Percentiles rank a stretch among this genome's conserved stretches.
phyloP scores from a whole-genome alignment of 164 flowering plant genomes.

The Nymphaea colorata region DNA sequence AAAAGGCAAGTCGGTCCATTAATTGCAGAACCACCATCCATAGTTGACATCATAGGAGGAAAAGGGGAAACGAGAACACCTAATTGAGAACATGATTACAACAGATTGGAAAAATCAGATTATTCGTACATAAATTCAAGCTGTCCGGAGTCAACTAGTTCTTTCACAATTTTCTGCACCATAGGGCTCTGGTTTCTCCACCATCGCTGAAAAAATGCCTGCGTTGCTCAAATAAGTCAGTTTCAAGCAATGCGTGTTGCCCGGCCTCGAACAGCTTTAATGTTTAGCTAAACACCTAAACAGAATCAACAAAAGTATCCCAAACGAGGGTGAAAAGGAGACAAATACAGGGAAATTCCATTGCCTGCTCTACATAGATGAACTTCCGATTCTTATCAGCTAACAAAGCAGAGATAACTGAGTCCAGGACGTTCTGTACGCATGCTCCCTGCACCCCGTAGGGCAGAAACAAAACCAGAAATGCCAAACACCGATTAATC shows the following conservation, averaged over 20 bases:
- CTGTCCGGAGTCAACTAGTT: conserved; percentile 59
- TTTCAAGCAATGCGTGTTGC: too few relatives aligned
- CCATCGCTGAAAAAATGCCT: conserved; percentile 95
- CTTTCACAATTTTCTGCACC: conserved; percentile 43
- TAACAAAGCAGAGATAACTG: conserved; percentile 46
- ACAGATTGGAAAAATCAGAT: background rate
- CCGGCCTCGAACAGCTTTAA: too few relatives aligned
- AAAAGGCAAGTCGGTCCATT: background rate
- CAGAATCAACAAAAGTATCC: too few relatives aligned
- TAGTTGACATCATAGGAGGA: too few relatives aligned
- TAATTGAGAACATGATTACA: background rate
- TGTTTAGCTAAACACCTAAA: too few relatives aligned
- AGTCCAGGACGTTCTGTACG: conserved; percentile 65
- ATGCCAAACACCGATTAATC: conserved; percentile 6
- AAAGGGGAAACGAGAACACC: too few relatives aligned
- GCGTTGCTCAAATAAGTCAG: background rate
- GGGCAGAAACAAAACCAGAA: conserved; percentile 22
- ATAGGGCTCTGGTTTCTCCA: conserved; percentile 49
- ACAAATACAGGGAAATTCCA: background rate
- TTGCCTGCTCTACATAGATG: conserved; percentile 68
- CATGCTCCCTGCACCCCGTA: conserved; percentile 50
- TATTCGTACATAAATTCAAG: conserved; percentile 66
- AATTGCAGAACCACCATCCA: background rate
- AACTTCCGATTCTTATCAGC: conserved; percentile 71
- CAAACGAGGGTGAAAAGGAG: background rate